Percentiles rank a stretch among this genome's conserved stretches.
phyloP scores from a whole-genome alignment of 106 monocot genomes.

The Acorus gramineus region DNA sequence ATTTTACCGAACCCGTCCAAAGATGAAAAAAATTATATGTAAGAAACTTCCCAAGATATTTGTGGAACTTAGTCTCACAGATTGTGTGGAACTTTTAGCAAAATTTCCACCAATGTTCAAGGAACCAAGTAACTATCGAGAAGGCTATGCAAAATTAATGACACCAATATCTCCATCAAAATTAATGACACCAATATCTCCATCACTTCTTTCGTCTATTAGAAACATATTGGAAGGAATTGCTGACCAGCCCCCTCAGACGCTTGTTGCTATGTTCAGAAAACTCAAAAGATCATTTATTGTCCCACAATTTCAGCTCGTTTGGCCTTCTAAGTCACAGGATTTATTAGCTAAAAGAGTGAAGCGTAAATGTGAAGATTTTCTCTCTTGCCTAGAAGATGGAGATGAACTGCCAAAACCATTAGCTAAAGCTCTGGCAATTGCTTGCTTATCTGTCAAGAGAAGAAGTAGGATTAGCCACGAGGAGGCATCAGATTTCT shows the following conservation, averaged over 20 bases:
- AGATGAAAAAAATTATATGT: constrained; percentile 33
- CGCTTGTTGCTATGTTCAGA: constrained; percentile 44
- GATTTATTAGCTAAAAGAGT: constrained; percentile 19
- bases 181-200: constrained; percentile 21
- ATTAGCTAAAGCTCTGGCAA: constrained; percentile 65
- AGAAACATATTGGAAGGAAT: constrained; percentile 25
- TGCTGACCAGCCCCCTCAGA: constrained; percentile 34
- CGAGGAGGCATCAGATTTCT: constrained; percentile 32
- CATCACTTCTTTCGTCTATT: constrained; percentile 32
- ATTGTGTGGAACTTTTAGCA: constrained; percentile 8
- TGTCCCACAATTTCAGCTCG: constrained; percentile 33
- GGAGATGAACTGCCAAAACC: constrained; percentile 35
- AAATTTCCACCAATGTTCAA: constrained; percentile 37
- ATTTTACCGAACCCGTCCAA: constrained; percentile 24
- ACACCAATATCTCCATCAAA: constrained; percentile 24
- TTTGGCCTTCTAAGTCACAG: constrained; percentile 7
- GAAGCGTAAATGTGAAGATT: constrained; percentile 15
- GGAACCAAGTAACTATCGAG: constrained; percentile 22
- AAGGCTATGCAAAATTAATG: constrained; percentile 13
- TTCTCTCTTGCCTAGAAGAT: constrained; percentile 20
- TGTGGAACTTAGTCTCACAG: constrained; percentile 5
- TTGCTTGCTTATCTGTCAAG: constrained; percentile 42
- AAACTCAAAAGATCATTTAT: constrained; percentile 29
- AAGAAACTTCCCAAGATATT: constrained; percentile 26
- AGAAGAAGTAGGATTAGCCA: constrained; percentile 13